Percentiles rank a stretch among this genome's conserved stretches.
Conservation (phyloP, 208 protist genomes). For the Trypanosoma mega region DNA sequence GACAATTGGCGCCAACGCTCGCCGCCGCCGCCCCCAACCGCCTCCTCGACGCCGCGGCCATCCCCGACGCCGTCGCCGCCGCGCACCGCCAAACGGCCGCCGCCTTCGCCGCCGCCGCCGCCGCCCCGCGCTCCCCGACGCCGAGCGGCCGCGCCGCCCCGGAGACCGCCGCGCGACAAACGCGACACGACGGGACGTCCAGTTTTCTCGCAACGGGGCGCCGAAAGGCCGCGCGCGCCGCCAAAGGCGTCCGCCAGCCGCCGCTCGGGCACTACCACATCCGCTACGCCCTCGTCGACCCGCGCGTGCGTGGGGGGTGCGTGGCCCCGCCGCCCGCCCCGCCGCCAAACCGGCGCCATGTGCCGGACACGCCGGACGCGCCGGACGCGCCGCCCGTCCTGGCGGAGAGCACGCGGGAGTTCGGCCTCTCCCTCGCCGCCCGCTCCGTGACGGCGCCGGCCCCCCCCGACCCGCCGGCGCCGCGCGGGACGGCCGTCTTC, state of each 20-base stretch:
- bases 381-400: no score
- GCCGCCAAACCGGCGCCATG: neutral
- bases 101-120: slow-evolving; percentile 9
- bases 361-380: no score
- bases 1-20: slow-evolving; percentile 54
- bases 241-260: slow-evolving; percentile 55
- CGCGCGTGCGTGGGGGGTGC: slow-evolving; percentile 68
- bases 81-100: slow-evolving; percentile 20
- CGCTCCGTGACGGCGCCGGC: neutral
- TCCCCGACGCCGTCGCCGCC: slow-evolving; percentile 34
- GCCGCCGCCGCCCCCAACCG: slow-evolving; percentile 22
- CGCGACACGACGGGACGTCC: slow-evolving; percentile 8
- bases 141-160: neutral
- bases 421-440: neutral
- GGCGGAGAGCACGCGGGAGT: slow-evolving; percentile 2
- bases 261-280: slow-evolving; percentile 68
- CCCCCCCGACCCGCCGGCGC: neutral
- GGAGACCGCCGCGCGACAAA: neutral
- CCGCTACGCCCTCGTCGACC: slow-evolving; percentile 55
- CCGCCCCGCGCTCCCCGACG: neutral
- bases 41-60: slow-evolving; percentile 58
- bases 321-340: slow-evolving; percentile 28
- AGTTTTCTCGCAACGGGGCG: slow-evolving; percentile 18
- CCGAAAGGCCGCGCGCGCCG: slow-evolving; percentile 12
- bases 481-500: slow-evolving; percentile 63